Base-by-base conservation (phyloP, 495 filamentous ascomycete genomes). In the Thermothielavioides terrestris region DNA sequence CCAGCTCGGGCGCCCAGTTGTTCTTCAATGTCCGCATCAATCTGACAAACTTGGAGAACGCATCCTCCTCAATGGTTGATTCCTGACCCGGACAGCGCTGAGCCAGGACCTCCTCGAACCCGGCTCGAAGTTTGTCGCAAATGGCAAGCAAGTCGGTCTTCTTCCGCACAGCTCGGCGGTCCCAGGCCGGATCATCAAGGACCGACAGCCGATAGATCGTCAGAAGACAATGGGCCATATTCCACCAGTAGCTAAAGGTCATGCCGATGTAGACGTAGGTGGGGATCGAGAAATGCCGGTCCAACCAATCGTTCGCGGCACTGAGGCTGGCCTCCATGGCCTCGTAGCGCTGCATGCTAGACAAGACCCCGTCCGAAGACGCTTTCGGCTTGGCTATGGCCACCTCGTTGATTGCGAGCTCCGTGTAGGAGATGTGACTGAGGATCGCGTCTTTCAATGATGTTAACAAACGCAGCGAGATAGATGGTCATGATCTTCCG, bases 391-490 rank as follows among this genome's bases (percentile, higher is more conserved):
- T 53, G 26, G 31, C 12, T 1, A 74, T 48, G 17, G 66, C 63
- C 22, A 66, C 26, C 44, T 79, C 72, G 37, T 73, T 57, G 42
- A 77, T 71, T 5, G 58, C 56, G 4, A 75, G 56, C 25, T 77
- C 72, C 1, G 72, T 64, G 52, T 62, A 66, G 32, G 62, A 56
- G 1, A 72, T 55, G 38, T 68, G 56, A 28, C 65, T 49, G 20
- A 67, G 56, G 20, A 76, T 52, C 1, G 63, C 61, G 30, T 68
- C 74, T 77, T n/a, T 20, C 11, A 32, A 10, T 25, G 1, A 20
- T 11, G 21, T 40, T 22, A 45, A n/a, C 40, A 21, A 11, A 43
- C 7, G 30, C 18, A 40, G 15, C 11, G 11, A 40, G 20, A 41
- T 9, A n/a, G 1, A 22, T 17, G 9, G 20, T 5, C 7, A 31